Conservation (phyloP, 495 filamentous ascomycete species). For the Hypoxylon intermedium region DNA sequence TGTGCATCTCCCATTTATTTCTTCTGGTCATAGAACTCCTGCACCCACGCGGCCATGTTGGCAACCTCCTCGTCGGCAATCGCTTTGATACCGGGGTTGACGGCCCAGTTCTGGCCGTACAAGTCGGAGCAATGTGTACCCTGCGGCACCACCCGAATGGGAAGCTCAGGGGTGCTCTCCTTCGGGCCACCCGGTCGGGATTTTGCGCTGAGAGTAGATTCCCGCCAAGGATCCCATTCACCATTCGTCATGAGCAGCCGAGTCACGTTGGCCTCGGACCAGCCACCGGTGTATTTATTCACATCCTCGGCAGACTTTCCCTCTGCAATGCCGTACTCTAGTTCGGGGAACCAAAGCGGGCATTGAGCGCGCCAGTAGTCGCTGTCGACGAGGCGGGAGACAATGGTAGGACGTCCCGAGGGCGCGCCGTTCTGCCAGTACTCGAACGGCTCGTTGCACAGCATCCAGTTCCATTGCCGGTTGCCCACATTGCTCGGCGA, state of each 20-base stretch:
- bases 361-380: conserved; percentile 69
- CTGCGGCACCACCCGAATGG: conserved; percentile 44
- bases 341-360: conserved; percentile 63
- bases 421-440: conserved; percentile 68
- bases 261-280: conserved; percentile 61
- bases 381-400: conserved; percentile 63
- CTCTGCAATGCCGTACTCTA: conserved; percentile 57
- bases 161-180: conserved; percentile 42
- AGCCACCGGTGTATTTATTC: conserved; percentile 68
- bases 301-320: conserved; percentile 61
- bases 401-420: conserved; percentile 47
- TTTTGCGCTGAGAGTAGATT: conserved; percentile 46
- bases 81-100: conserved; percentile 46
- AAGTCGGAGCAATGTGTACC: conserved; percentile 55
- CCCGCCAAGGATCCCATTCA: conserved; percentile 53
- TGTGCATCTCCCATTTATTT: conserved; percentile 17
- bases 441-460: conserved; percentile 70
- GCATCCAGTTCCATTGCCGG: conserved; percentile 70
- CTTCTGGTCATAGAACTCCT: conserved; percentile 50
- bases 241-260: conserved; percentile 69
- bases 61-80: conserved; percentile 44
- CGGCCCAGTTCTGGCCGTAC: conserved; percentile 57
- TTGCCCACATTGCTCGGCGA: conserved; percentile 58
- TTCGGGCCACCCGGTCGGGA: conserved; percentile 53
- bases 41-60: conserved; percentile 50